Evolutionary conservation across 495 filamentous ascomycete species (phyloP).

Genomic region (Talaromyces nanjingensis): DNA sequence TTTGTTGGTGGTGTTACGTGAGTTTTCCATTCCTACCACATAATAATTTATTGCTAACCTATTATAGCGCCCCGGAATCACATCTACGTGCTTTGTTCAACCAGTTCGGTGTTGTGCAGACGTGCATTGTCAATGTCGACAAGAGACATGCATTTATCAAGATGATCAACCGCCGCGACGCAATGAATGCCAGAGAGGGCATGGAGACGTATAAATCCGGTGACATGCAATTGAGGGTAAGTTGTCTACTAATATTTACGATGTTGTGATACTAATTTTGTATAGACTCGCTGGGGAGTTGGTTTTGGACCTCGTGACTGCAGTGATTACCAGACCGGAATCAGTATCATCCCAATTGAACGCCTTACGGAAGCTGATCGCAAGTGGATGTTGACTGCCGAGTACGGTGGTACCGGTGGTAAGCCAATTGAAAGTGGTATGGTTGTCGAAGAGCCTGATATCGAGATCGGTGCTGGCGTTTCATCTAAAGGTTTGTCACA

Average conservation of each 20-base stretch:
- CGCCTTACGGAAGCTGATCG: constrained; percentile 91
- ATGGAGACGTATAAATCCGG: constrained; percentile 75
- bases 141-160: constrained; percentile 99
- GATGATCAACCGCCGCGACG: constrained; percentile 85
- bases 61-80: constrained; percentile 60
- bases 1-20: constrained; percentile 95
- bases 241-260: constrained; percentile 19
- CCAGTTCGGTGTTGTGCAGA: constrained; percentile 81
- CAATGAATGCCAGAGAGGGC: constrained; percentile 73
- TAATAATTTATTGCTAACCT: constrained; percentile 9
- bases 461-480: constrained; percentile 95
- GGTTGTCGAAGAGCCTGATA: constrained; percentile 94
- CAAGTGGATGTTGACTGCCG: constrained; percentile 94
- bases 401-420: constrained; percentile 89
- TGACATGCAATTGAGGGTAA: constrained; percentile 72
- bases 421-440: constrained; percentile 72
- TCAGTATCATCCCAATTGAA: constrained; percentile 88
- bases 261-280: constrained; percentile 15
- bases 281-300: constrained; percentile 90
- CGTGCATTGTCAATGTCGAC: constrained; percentile 94
- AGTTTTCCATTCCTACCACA: constrained; percentile 28
- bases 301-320: constrained; percentile 97
- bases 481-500: constrained; percentile 69
- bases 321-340: constrained; percentile 86
- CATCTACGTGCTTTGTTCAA: constrained; percentile 73